These are phyloP conservation scores for Aquanectria penicillioides DNA, from an alignment of 2,329 filamentous ascomycete species.

Conservation along the genomic window DNA sequence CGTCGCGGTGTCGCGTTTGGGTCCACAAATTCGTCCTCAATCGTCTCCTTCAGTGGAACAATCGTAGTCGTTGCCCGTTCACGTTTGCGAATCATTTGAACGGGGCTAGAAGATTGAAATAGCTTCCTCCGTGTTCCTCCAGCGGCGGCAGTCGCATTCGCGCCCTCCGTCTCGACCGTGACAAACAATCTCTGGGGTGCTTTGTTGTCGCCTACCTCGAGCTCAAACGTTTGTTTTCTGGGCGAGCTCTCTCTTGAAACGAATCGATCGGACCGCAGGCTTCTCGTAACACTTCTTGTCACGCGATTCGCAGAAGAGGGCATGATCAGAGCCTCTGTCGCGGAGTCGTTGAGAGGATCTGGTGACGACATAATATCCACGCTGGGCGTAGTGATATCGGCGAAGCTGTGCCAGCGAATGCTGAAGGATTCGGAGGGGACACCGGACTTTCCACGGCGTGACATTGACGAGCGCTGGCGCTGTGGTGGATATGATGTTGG, in stretches of 20 bases:
- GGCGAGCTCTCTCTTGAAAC: constrained; percentile 56
- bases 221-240: constrained; percentile 66
- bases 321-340: constrained; percentile 45
- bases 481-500: constrained; percentile 24
- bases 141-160: constrained; percentile 47
- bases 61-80: constrained; percentile 58
- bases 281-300: constrained; percentile 59
- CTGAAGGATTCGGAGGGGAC: constrained; percentile 40
- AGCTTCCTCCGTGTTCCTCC: constrained; percentile 51
- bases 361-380: constrained; percentile 61
- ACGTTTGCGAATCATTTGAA: constrained; percentile 48
- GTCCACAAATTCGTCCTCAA: constrained; percentile 47
- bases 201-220: constrained; percentile 61
- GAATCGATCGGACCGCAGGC: constrained; percentile 52
- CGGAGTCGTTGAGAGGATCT: constrained; percentile 58
- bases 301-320: constrained; percentile 53
- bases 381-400: constrained; percentile 49
- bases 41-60: constrained; percentile 60
- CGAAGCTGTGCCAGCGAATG: constrained; percentile 50
- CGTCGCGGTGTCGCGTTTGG: constrained; percentile 50
- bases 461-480: constrained; percentile 41
- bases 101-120: constrained; percentile 56
- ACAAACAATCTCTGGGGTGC: constrained; percentile 64
- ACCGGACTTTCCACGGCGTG: constrained; percentile 39
- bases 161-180: constrained; percentile 63